A percentile compares a stretch with the other conserved stretches of the same genome.
Evolutionary conservation across 345 rosid genomes (phyloP).

Genomic region (Eutrema heterophyllum): DNA sequence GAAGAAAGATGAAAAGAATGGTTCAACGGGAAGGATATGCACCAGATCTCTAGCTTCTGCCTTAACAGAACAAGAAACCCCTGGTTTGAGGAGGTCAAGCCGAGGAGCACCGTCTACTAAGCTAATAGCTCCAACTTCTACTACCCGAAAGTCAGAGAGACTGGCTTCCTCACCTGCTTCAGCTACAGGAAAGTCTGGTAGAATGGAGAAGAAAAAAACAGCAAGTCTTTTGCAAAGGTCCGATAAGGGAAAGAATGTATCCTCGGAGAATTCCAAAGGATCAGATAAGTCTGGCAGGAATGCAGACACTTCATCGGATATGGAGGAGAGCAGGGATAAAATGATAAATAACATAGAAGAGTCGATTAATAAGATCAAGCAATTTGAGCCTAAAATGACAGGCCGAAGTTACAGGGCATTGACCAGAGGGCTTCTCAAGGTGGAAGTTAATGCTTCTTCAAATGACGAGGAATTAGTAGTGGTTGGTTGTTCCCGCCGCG

Average conservation of each 20-base stretch:
- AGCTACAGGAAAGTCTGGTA: slow-evolving; percentile 32
- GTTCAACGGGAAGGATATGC: slow-evolving; percentile 32
- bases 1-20: slow-evolving; percentile 37
- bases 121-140: slow-evolving; percentile 28
- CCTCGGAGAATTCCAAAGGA: slow-evolving; percentile 35
- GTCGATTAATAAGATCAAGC: slow-evolving; percentile 34
- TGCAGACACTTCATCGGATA: slow-evolving; percentile 10
- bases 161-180: slow-evolving; percentile 37
- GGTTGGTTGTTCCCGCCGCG: slow-evolving; percentile 21
- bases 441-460: slow-evolving; percentile 18
- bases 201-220: slow-evolving; percentile 35
- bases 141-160: slow-evolving; percentile 50
- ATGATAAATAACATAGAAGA: slow-evolving; percentile 36
- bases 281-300: slow-evolving; percentile 37
- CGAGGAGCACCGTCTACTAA: slow-evolving; percentile 40
- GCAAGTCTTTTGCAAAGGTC: slow-evolving; percentile 52
- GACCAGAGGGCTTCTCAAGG: slow-evolving; percentile 30
- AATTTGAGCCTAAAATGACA: slow-evolving; percentile 23
- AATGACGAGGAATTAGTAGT: slow-evolving; percentile 26
- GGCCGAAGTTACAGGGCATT: slow-evolving; percentile 47
- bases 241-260: slow-evolving; percentile 43
- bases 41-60: slow-evolving; percentile 34
- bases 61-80: slow-evolving; percentile 20
- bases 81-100: slow-evolving; percentile 49
- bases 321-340: slow-evolving; percentile 31